Evolutionary conservation across 2,329 filamentous ascomycete genomes (phyloP).

Genomic region (Fusarium lyarnte): DNA sequence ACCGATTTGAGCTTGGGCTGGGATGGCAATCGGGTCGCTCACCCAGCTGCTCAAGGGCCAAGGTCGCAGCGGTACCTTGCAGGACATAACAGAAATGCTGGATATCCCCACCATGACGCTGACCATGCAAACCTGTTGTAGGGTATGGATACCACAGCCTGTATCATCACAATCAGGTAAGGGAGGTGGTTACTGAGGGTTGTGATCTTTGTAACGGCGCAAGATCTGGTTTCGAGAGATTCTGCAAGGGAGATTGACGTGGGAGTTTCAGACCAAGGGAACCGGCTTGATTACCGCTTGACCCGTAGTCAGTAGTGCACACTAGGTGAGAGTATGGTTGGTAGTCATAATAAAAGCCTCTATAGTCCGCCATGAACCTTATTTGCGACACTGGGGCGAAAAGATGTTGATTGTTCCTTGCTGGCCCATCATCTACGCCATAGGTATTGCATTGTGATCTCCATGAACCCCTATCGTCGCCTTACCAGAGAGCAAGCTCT

Average conservation of each 20-base stretch:
- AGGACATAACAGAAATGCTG: conserved; percentile 11
- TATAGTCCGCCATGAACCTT: neutral
- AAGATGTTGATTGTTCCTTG: neutral
- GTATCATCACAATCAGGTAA: conserved; percentile 12
- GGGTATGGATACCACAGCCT: neutral
- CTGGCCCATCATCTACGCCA: neutral
- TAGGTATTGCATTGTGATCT: conserved; percentile 6
- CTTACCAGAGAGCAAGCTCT: neutral
- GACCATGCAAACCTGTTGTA: neutral
- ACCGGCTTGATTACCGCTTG: conserved; percentile 13
- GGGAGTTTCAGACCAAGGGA: conserved; percentile 3
- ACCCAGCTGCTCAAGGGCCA: neutral
- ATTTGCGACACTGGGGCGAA: neutral
- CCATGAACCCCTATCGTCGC: conserved; percentile 8
- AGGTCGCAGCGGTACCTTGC: conserved; percentile 35
- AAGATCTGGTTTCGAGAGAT: conserved; percentile 17
- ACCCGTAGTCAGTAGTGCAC: conserved; percentile 11
- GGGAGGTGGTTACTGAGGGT: neutral
- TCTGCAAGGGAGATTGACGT: conserved; percentile 21
- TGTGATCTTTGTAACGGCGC: neutral
- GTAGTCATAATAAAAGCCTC: neutral
- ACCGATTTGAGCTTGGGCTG: conserved; percentile 6
- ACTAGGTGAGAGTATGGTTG: conserved; percentile 3
- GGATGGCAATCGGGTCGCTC: neutral
- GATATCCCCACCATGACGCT: conserved; percentile 12